Conservation (phyloP, 495 filamentous ascomycete genomes). For the Podospora pseudocomata region DNA sequence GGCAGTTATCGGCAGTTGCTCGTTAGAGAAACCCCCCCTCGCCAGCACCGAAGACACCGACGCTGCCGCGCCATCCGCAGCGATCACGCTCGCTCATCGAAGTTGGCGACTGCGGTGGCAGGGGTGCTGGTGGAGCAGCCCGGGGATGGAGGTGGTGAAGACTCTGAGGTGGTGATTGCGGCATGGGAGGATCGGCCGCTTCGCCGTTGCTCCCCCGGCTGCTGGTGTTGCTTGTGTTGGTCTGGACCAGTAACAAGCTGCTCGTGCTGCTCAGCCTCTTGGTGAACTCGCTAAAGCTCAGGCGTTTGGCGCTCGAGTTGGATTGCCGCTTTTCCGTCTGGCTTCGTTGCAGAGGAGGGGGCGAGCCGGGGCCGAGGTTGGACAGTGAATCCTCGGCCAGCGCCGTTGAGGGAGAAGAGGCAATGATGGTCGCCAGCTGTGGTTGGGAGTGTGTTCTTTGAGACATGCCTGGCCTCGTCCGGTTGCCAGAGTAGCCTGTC, state of each 20-base stretch:
- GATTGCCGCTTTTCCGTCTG: slow-evolving; percentile 43
- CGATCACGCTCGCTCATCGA: slow-evolving; percentile 24
- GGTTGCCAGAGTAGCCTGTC: slow-evolving; percentile 41
- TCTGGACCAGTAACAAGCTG: slow-evolving; percentile 52
- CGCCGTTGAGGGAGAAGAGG: slow-evolving; percentile 17
- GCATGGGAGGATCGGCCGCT: slow-evolving; percentile 27
- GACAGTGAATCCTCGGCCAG: slow-evolving; percentile 18
- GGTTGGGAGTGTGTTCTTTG: slow-evolving; percentile 47
- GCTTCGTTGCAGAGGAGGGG: slow-evolving; percentile 22
- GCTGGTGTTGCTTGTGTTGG: slow-evolving; percentile 45
- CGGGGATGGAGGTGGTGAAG: slow-evolving; percentile 28
- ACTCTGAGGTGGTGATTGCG: slow-evolving; percentile 22
- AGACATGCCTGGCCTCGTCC: slow-evolving; percentile 34
- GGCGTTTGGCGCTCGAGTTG: slow-evolving; percentile 42
- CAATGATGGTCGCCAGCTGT: slow-evolving; percentile 32
- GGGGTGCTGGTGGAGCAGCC: slow-evolving; percentile 16
- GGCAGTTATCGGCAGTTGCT: slow-evolving; percentile 8
- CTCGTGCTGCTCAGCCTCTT: slow-evolving; percentile 52
- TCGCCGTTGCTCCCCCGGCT: slow-evolving; percentile 46
- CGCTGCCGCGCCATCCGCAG: slow-evolving; percentile 47
- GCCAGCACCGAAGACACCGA: slow-evolving; percentile 49
- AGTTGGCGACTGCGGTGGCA: slow-evolving; percentile 14
- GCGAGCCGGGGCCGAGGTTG: slow-evolving; percentile 18
- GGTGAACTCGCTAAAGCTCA: slow-evolving; percentile 54
- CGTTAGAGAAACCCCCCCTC: slow-evolving; percentile 40